Base-by-base conservation (phyloP, 148 eudicot species). In the Rhododendron ferrugineum region DNA sequence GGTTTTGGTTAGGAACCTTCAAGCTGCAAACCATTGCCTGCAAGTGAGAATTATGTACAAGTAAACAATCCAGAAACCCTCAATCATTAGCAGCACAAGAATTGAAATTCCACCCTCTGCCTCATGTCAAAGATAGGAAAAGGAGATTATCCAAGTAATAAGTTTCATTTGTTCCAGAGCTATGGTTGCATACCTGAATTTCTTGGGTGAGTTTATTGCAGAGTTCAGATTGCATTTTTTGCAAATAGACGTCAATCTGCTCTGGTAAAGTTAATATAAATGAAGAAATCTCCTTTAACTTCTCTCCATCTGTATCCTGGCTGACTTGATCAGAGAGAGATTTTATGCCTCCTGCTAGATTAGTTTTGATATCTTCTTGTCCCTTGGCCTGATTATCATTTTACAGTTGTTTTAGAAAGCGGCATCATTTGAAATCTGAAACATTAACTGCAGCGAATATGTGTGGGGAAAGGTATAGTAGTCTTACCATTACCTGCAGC, bases 301-400 rank as follows among this genome's bases (percentile, higher is more conserved):
- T 92, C 86, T 91, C 96, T 84, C 89, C 88, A 87, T 84, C 85
- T 44, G 54, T 79, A 75, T 86, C 84, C 87, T 88, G 89, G 86
- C 76, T 90, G 72, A 88, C 82, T 79, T 95, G 94, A 87, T 88
- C 92, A 81, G 88, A 88, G 66, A 95, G 82, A 80, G 90, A 88
- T 86, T 90, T 92, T 79, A 94, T 78, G 79, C 89, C 90, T 78
- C 80, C 87, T 18, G 88, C 93, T 28, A 96, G 76, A 80, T 85
- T 87, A 75, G 87, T 84, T 91, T 90, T 92, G 79, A 92, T 83
- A 85, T 93, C 97, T 83, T 93, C 98, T 91, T 90, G 97, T 85
- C 93, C 95, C 85, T 95, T 95, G 86, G 83, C 89, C 98, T 96
- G 92, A 78, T 87, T 80, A 90, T 18, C 47, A 81, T 73, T 83